Evolutionary conservation across 257 asterid species (phyloP), one percentile per base, ranked within the genome.

Genomic region (Scutellaria galericulata): DNA sequence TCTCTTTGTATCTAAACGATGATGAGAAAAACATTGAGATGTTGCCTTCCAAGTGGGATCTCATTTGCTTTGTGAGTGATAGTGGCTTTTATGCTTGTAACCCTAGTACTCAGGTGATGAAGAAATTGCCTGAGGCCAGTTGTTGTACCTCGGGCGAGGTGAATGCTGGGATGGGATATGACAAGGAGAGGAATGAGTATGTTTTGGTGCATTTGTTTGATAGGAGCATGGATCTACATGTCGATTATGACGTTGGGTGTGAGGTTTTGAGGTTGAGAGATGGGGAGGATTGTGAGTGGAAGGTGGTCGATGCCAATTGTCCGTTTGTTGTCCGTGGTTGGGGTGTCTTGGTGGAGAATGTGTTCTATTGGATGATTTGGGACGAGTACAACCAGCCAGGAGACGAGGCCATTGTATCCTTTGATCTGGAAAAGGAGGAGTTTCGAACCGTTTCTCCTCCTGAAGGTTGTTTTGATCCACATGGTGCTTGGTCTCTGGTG

Each of bases 311-410:
- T 66, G 85, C 73, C 0, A 82, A 78, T 63, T 86, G 88, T 20
- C 86, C 85, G 0, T 84, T 70, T 79, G 82, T 75, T 1, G 85
- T 86, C 5, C 81, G 88, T 12, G 87, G 88, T 1, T 86, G 92
- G 84, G 92, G 88, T 0, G 89, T 86, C 12, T 70, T 84, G 83
- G 86, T 84, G 63, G 81, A 75, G 39, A 79, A 79, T 57, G 83
- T 73, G 54, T 87, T 81, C 50, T 83, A 83, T 81, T 87, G 88
- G 89, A 86, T 84, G 89, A 80, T 84, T 66, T 85, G 90, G 88
- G 88, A 85, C 39, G 87, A 78, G 55, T 87, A 79, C 40, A 47
- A 66, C 74, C 82, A 77, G 35, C 74, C 74, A 0, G 88, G 70
- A 9, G 85, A 81, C 39, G 88, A 79, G 41, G 90, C 85, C 12